Conservation (phyloP, 805 yeast species). For the Saturnispora hagleri region DNA sequence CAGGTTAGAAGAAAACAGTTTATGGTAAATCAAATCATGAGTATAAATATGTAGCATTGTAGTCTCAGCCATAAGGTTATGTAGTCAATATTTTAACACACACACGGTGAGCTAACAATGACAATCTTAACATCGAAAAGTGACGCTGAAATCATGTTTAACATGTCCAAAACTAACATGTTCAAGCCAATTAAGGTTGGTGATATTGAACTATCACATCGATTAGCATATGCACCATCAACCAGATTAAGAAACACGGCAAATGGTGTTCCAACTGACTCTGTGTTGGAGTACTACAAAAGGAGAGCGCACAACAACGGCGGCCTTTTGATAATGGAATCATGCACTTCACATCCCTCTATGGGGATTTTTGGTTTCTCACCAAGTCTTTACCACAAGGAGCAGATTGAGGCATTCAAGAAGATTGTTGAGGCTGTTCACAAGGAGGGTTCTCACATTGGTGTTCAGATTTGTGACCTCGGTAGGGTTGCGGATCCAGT, state of each 20-base stretch:
- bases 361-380: slow-evolving; percentile 15
- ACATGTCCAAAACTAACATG: slow-evolving; percentile 14
- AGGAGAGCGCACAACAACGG: slow-evolving; percentile 47
- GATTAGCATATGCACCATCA: slow-evolving; percentile 40
- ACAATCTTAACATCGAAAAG: neutral
- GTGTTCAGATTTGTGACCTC: slow-evolving; percentile 46
- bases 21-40: neutral
- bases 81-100: too few species aligned
- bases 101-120: too few species aligned
- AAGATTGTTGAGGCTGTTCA: slow-evolving; percentile 42
- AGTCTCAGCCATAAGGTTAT: too few species aligned
- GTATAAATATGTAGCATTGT: neutral
- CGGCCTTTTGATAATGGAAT: slow-evolving; percentile 53
- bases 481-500: slow-evolving; percentile 35
- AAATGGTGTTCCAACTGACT: slow-evolving; percentile 32
- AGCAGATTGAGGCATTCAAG: slow-evolving; percentile 43
- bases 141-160: neutral
- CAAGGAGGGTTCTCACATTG: slow-evolving; percentile 35
- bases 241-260: slow-evolving; percentile 34
- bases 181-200: slow-evolving; percentile 38
- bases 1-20: neutral
- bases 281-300: slow-evolving; percentile 39
- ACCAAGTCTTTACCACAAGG: slow-evolving; percentile 25
- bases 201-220: slow-evolving; percentile 26
- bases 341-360: slow-evolving; percentile 27